Conservation (phyloP, 2,329 filamentous ascomycete genomes). For the Ilyonectria destructans region DNA sequence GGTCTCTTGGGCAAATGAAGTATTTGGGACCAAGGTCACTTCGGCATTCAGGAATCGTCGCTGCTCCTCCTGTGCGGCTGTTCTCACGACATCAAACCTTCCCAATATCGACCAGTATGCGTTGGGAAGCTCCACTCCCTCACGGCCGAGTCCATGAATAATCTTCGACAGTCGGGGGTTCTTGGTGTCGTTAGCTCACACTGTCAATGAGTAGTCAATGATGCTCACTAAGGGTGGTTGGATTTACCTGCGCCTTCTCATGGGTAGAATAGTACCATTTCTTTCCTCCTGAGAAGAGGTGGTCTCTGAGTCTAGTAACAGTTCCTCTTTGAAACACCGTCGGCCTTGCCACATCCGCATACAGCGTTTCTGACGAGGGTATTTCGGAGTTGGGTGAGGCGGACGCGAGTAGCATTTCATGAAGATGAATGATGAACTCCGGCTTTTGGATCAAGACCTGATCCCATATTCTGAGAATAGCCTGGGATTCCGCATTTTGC, state of each 20-base stretch:
- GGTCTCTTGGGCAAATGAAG: slow-evolving; percentile 10
- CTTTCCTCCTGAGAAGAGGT: slow-evolving; percentile 26
- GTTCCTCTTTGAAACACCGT: background rate
- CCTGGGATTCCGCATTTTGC: slow-evolving; percentile 8
- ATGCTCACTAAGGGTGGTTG: background rate
- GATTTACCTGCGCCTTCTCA: slow-evolving; percentile 16
- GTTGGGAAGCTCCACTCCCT: slow-evolving; percentile 14
- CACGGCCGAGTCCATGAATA: slow-evolving; percentile 25
- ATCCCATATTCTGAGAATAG: slow-evolving; percentile 35
- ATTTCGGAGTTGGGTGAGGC: background rate
- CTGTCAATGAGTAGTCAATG: background rate
- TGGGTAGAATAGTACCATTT: slow-evolving; percentile 35
- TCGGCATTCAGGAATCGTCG: slow-evolving; percentile 19
- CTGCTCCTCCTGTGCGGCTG: slow-evolving; percentile 18
- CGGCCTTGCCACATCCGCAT: slow-evolving; percentile 29
- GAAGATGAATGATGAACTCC: slow-evolving; percentile 7
- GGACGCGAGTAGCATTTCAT: slow-evolving; percentile 21
- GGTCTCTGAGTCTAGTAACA: slow-evolving; percentile 1
- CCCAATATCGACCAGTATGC: slow-evolving; percentile 29
- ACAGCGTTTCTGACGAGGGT: background rate
- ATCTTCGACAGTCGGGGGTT: slow-evolving; percentile 11
- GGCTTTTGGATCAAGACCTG: slow-evolving; percentile 23
- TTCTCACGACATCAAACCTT: background rate
- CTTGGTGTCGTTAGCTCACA: slow-evolving; percentile 7
- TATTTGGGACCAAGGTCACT: background rate